Evolutionary conservation across 805 yeast genomes (phyloP).

Genomic region (Hanseniaspora guilliermondii): DNA sequence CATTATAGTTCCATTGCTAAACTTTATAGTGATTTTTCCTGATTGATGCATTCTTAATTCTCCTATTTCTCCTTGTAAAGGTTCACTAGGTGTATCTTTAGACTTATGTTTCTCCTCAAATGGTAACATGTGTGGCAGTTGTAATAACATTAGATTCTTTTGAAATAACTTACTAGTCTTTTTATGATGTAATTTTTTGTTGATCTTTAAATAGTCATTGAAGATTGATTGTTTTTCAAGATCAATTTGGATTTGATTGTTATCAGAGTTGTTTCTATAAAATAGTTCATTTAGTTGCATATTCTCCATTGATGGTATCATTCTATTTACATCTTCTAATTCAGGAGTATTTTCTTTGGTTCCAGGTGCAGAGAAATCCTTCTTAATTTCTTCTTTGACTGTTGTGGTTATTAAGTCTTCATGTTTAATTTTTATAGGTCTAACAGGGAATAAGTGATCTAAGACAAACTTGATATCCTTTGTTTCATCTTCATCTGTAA

Average conservation of each 20-base stretch:
- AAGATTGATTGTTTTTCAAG: slow-evolving; percentile 7
- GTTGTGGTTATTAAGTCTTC: slow-evolving; percentile 26
- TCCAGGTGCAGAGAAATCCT: slow-evolving; percentile 20
- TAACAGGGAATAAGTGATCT: slow-evolving; percentile 46
- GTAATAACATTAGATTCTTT: slow-evolving; percentile 22
- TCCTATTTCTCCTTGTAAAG: slow-evolving; percentile 52
- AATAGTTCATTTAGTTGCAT: slow-evolving; percentile 7
- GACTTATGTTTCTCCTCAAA: slow-evolving; percentile 10
- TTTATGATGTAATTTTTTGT: slow-evolving; percentile 22
- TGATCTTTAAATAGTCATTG: slow-evolving; percentile 16
- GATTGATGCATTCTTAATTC: slow-evolving; percentile 65
- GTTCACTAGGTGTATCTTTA: slow-evolving; percentile 1
- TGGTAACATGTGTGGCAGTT: slow-evolving; percentile 31
- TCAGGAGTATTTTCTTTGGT: slow-evolving; percentile 25
- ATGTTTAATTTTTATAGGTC: slow-evolving; percentile 46
- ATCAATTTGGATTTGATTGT: slow-evolving; percentile 3
- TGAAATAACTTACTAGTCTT: slow-evolving; percentile 24
- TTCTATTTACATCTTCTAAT: neutral
- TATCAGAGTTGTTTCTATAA: slow-evolving; percentile 9
- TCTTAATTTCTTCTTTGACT: slow-evolving; percentile 26
- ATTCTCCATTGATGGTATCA: slow-evolving; percentile 5
- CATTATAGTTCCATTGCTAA: slow-evolving; percentile 48
- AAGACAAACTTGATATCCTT: slow-evolving; percentile 28
- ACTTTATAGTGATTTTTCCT: slow-evolving; percentile 62
- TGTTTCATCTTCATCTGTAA: slow-evolving; percentile 15